A percentile compares a stretch with the other conserved stretches of the same genome.
Evolutionary conservation across 2,329 filamentous ascomycete species (phyloP).

Genomic region (Leptographium galeiforme): DNA sequence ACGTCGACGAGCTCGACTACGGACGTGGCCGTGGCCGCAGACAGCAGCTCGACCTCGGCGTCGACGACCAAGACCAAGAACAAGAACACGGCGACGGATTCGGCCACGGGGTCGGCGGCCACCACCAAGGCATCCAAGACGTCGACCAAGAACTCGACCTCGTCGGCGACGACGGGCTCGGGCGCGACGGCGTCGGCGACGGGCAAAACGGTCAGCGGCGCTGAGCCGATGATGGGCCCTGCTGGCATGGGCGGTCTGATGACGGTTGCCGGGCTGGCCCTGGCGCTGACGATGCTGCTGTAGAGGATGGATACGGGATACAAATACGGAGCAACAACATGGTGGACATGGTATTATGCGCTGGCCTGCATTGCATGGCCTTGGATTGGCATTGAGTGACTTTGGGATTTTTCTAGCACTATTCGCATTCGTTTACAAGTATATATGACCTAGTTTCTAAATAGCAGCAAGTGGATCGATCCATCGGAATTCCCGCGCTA

Average conservation of each 20-base stretch:
- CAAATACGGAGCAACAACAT: too few species aligned
- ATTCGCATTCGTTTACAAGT: too few species aligned
- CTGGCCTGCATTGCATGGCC: too few species aligned
- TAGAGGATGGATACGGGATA: background rate
- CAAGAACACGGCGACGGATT: background rate
- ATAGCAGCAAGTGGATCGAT: too few species aligned
- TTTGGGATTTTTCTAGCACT: too few species aligned
- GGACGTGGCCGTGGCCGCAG: background rate
- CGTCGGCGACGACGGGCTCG: background rate
- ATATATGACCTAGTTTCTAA: too few species aligned
- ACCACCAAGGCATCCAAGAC: slow-evolving; percentile 2
- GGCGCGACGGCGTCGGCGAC: background rate
- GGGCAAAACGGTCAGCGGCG: slow-evolving; percentile 3
- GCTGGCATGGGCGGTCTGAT: slow-evolving; percentile 4
- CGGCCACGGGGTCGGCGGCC: background rate
- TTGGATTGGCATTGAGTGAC: too few species aligned
- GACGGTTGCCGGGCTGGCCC: slow-evolving; percentile 6
- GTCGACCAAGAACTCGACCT: slow-evolving; percentile 2
- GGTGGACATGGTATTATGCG: too few species aligned
- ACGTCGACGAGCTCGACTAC: slow-evolving; percentile 2
- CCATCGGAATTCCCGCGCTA: too few species aligned
- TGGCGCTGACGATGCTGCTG: slow-evolving; percentile 7
- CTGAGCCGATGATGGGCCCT: background rate
- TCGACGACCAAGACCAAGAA: slow-evolving; percentile 1
- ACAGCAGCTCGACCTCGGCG: background rate